Evolutionary conservation across 2,329 filamentous ascomycete genomes (phyloP).

Genomic region (Fusarium hostae): DNA sequence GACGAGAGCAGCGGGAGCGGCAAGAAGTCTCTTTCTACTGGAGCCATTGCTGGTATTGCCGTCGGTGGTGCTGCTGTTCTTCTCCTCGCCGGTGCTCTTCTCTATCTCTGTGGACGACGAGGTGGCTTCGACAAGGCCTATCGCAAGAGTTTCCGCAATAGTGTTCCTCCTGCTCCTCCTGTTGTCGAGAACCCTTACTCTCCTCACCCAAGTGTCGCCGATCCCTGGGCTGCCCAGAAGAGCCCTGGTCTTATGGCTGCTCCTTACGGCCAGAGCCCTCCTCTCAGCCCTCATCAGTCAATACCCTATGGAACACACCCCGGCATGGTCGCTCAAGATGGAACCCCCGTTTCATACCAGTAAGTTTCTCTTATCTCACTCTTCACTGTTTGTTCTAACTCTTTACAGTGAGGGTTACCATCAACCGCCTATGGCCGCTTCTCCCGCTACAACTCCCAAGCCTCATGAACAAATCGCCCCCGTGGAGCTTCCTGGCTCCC

Average conservation of each 20-base stretch:
- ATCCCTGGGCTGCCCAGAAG: conserved; percentile 37
- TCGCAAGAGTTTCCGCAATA: conserved; percentile 42
- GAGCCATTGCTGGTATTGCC: conserved; percentile 69
- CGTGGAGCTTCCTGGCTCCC: conserved; percentile 51
- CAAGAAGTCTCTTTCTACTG: conserved; percentile 45
- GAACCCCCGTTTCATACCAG: conserved; percentile 43
- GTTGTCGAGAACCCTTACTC: conserved; percentile 34
- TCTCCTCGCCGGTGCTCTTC: conserved; percentile 55
- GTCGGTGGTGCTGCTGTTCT: conserved; percentile 62
- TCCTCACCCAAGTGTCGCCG: conserved; percentile 27
- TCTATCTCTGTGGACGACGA: conserved; percentile 60
- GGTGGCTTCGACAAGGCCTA: conserved; percentile 46
- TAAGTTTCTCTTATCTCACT: conserved; percentile 31
- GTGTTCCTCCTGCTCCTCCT: conserved; percentile 13
- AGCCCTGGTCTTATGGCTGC: conserved; percentile 40
- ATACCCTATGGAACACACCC: conserved; percentile 36
- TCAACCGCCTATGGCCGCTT: conserved; percentile 30
- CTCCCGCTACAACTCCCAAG: conserved; percentile 30
- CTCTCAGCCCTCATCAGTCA: conserved; percentile 49
- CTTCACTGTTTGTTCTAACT: not conserved
- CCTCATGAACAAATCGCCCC: conserved; percentile 34
- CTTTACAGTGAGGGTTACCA: conserved; percentile 20
- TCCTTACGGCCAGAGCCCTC: conserved; percentile 47
- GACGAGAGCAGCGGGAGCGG: conserved; percentile 1
- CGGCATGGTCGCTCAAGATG: conserved; percentile 37